Base-by-base conservation (phyloP, 202 grass and related monocot species). In the Setaria italica region DNA sequence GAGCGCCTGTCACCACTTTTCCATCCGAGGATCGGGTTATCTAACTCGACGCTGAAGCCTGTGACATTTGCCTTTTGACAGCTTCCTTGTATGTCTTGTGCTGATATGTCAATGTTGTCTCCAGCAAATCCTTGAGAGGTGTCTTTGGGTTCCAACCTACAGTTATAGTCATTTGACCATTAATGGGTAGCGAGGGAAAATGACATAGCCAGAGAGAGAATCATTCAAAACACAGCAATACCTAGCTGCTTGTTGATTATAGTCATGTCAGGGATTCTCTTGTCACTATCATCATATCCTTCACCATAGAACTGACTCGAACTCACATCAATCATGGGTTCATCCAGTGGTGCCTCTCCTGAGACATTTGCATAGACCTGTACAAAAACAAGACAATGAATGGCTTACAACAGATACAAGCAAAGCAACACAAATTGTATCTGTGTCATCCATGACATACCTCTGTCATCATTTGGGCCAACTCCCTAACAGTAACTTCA, bases 131-230 rank as follows among this genome's bases (percentile, higher is more conserved):
- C 88, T 92, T 95, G 5, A 95, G 79, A 45, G 93, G 89, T 7
- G 93, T 95, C 91, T 99, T 94, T 62, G 96, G 96, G 62, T 99
- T 94, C 96, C 93, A 99, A 76, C 96, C 95, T 98, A 72, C 86
- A 91, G 45, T 74, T 35, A 41, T 5, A 34, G 32, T 30, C 7
- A 19, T 41, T 53, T 34, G 9, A 11, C 43, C 56, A 85, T 60
- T 5, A 65, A 25, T 7, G 4, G 20, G 48, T 5, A 47, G 20
- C 45, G 6, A 15, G 2, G 6, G 7, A 29, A 43, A 57, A 62
- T 20, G 48, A 49, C n/a, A 85, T 1, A 33, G 14, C 2, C 17
- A 37, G 1, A 37, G 0, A 75, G 30, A 32, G 19, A 3, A 64
- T n/a, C 3, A 47, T 10, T 54, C 14, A 20, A 35, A 55, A 53